Conservation (phyloP, 1,284 basidiomycete genomes). For the Pseudozyma thailandica region DNA sequence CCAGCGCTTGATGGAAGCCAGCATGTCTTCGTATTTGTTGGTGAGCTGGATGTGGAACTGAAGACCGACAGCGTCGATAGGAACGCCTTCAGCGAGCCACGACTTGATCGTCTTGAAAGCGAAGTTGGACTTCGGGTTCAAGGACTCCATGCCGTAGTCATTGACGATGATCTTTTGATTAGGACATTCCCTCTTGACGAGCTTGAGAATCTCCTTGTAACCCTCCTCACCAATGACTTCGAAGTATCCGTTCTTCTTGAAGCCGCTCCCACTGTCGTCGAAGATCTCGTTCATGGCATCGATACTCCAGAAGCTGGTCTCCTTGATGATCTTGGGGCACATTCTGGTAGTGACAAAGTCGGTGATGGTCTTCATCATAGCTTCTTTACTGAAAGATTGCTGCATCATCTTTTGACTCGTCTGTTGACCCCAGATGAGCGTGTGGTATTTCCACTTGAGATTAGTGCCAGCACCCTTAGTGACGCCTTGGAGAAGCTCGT, state of each 20-base stretch:
- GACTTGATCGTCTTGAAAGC: constrained; percentile 50
- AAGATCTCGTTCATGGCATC: constrained; percentile 52
- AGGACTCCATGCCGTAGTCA: constrained; percentile 41
- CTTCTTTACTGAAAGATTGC: constrained; percentile 36
- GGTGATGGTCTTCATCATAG: constrained; percentile 48
- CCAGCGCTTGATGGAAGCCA: constrained; percentile 39
- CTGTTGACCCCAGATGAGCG: constrained; percentile 41
- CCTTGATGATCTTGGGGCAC: constrained; percentile 49
- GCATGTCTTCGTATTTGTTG: constrained; percentile 38
- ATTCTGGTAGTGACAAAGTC: constrained; percentile 42
- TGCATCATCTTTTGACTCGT: constrained; percentile 35
- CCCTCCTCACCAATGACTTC: constrained; percentile 46
- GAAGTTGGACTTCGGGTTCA: constrained; percentile 36
- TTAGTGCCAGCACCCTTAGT: constrained; percentile 13
- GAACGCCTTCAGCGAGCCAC: constrained; percentile 40
- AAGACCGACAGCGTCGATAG: constrained; percentile 32
- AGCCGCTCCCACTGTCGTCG: constrained; percentile 32
- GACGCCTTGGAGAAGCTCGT: constrained; percentile 23
- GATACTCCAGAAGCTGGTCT: constrained; percentile 44
- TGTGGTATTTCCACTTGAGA: constrained; percentile 40
- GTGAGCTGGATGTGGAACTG: constrained; percentile 32
- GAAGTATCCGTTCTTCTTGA: constrained; percentile 50
- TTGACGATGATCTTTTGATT: constrained; percentile 45
- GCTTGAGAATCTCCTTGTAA: constrained; percentile 39
- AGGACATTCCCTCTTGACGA: constrained; percentile 40